A percentile compares a stretch with the other conserved stretches of the same genome.
These are phyloP conservation scores for Hydnomerulius pinastri DNA, from an alignment of 768 basidiomycete species.

Conservation along the genomic window DNA sequence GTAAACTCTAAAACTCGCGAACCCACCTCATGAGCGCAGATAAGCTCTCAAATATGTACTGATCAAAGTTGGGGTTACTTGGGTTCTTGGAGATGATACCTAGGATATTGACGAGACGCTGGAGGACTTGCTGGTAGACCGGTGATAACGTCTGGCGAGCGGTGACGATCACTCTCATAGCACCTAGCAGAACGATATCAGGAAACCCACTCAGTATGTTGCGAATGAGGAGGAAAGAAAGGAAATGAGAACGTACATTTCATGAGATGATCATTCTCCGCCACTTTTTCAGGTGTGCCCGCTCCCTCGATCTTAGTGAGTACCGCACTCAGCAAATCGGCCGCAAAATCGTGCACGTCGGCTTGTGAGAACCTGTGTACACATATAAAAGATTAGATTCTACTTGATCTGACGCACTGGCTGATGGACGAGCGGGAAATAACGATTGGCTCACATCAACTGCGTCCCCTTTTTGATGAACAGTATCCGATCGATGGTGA, in stretches of 20 bases:
- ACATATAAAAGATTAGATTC: not conserved
- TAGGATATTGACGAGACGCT: slow-evolving; percentile 79
- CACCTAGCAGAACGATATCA: slow-evolving; percentile 50
- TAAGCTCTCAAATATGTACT: slow-evolving; percentile 95
- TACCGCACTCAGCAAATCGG: slow-evolving; percentile 67
- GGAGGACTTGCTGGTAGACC: slow-evolving; percentile 62
- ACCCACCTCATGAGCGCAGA: slow-evolving; percentile 86
- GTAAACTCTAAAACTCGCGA: not conserved
- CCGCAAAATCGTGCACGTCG: slow-evolving; percentile 85
- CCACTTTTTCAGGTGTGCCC: slow-evolving; percentile 85
- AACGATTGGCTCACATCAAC: slow-evolving; percentile 77
- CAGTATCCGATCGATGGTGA: slow-evolving; percentile 94
- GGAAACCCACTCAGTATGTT: not conserved
- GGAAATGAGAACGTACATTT: slow-evolving; percentile 62
- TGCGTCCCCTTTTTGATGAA: slow-evolving; percentile 82
- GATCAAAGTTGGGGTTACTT: slow-evolving; percentile 96
- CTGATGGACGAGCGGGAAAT: no score
- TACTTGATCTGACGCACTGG: not conserved
- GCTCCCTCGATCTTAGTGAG: slow-evolving; percentile 79
- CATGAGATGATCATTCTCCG: slow-evolving; percentile 98
- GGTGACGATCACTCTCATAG: slow-evolving; percentile 91
- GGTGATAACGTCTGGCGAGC: slow-evolving; percentile 78
- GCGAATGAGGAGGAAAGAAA: slow-evolving; percentile 1
- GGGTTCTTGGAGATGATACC: slow-evolving; percentile 93
- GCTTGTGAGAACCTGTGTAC: slow-evolving; percentile 77